Evolutionary conservation across 2,329 filamentous ascomycete species (phyloP).

Genomic region (Cryphonectria parasitica): DNA sequence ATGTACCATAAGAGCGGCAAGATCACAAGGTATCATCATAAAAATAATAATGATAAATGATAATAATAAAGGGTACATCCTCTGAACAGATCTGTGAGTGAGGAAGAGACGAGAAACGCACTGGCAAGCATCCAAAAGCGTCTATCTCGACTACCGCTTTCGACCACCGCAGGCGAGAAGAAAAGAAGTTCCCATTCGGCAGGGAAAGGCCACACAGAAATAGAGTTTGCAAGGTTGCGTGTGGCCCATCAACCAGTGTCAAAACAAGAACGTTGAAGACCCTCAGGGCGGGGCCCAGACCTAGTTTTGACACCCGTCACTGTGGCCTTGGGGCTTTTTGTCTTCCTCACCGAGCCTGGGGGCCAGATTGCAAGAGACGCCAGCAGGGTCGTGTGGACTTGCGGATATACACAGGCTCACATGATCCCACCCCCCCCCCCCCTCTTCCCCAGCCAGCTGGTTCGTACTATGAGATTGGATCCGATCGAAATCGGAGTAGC

Average conservation of each 20-base stretch:
- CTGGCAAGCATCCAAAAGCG: background rate
- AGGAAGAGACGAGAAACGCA: background rate
- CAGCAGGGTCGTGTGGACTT: background rate
- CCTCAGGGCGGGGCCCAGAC: background rate
- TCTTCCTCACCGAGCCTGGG: background rate
- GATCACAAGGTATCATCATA: background rate
- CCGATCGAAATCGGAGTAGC: background rate
- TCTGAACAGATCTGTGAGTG: too few species aligned
- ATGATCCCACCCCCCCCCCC: too few species aligned
- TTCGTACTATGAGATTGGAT: background rate
- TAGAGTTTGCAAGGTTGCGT: constrained; percentile 6
- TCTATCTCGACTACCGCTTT: background rate
- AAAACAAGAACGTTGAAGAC: constrained; percentile 13
- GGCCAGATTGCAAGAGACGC: too few species aligned
- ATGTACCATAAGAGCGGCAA: background rate
- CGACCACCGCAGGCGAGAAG: background rate
- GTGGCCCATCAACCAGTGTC: constrained; percentile 1
- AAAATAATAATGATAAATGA: background rate
- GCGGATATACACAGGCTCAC: background rate
- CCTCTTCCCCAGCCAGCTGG: too few species aligned
- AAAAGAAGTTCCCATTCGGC: background rate
- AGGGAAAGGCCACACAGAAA: background rate
- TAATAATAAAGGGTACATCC: background rate
- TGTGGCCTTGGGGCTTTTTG: background rate
- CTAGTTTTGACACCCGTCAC: background rate